Percentiles rank a stretch among this genome's conserved stretches.
Conservation (phyloP, 2,329 filamentous ascomycete species). For the Cryphonectria japonica region DNA sequence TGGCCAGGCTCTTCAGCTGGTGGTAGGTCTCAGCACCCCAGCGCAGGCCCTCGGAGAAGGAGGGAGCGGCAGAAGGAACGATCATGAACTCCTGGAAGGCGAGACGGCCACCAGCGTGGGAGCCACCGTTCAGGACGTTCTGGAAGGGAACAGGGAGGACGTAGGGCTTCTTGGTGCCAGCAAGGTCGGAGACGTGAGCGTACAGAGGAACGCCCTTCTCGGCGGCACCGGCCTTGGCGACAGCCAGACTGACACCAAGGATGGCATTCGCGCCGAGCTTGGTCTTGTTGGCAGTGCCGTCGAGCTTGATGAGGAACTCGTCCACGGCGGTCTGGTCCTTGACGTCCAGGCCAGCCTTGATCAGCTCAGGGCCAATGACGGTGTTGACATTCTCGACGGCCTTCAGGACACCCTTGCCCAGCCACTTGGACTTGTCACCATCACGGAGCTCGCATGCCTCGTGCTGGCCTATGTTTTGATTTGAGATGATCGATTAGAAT, state of each 20-base stretch:
- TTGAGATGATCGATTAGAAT: constrained; percentile 26
- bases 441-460: constrained; percentile 91
- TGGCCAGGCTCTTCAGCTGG: constrained; percentile 92
- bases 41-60: constrained; percentile 94
- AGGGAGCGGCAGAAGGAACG: constrained; percentile 80
- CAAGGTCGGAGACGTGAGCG: constrained; percentile 83
- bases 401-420: constrained; percentile 84
- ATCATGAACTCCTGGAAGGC: constrained; percentile 98
- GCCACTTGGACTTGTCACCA: constrained; percentile 85
- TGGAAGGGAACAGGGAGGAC: constrained; percentile 90
- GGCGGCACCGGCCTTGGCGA: constrained; percentile 87
- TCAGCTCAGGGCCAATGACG: constrained; percentile 77
- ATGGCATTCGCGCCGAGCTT: constrained; percentile 89
- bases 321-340: constrained; percentile 86
- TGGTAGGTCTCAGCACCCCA: constrained; percentile 98
- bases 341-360: constrained; percentile 81
- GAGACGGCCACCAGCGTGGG: constrained; percentile 94
- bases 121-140: constrained; percentile 91
- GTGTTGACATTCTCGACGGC: constrained; percentile 86
- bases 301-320: constrained; percentile 82
- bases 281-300: constrained; percentile 84
- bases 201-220: constrained; percentile 89
- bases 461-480: constrained; percentile 68
- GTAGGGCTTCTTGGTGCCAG: constrained; percentile 89
- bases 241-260: constrained; percentile 80